Conservation (phyloP, 1,139 yeast species). For the Suhomyces kunorum region DNA sequence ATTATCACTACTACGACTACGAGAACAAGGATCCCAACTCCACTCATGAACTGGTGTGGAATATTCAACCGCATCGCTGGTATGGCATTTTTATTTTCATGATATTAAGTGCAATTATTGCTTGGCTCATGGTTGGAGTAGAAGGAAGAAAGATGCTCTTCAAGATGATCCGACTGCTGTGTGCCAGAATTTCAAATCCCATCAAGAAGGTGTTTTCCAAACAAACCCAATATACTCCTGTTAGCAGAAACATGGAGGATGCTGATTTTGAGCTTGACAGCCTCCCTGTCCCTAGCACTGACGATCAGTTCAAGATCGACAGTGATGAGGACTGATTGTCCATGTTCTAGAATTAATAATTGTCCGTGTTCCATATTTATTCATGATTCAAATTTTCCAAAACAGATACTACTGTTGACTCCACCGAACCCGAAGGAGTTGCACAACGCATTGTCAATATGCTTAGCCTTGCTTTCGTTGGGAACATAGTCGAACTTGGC, state of each 20-base stretch:
- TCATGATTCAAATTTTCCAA: constrained; percentile 34
- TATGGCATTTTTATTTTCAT: constrained; percentile 56
- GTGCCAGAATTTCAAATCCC: background rate
- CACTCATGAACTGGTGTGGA: constrained; percentile 39
- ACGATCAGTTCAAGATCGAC: constrained; percentile 20
- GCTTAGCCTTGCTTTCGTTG: constrained; percentile 39
- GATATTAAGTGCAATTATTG: constrained; percentile 41
- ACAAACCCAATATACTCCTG: constrained; percentile 1
- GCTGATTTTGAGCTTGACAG: constrained; percentile 13
- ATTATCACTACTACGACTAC: constrained; percentile 31
- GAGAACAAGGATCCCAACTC: constrained; percentile 33
- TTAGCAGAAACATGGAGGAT: constrained; percentile 3
- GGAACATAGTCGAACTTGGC: constrained; percentile 62
- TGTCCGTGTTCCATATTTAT: constrained; percentile 1
- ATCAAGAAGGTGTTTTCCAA: background rate
- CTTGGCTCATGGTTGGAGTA: constrained; percentile 51
- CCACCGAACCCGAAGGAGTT: constrained; percentile 99
- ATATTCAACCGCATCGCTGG: constrained; percentile 52
- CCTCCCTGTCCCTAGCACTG: constrained; percentile 2
- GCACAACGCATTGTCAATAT: constrained; percentile 63
- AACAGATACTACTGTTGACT: constrained; percentile 73
- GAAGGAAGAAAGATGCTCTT: constrained; percentile 24
- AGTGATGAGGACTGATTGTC: constrained; percentile 18
- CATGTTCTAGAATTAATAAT: constrained; percentile 1
- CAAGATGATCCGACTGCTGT: background rate